Evolutionary conservation across 1,284 basidiomycete species (phyloP), one percentile per base, ranked within the genome.

Genomic region (Naganishia sp.): DNA sequence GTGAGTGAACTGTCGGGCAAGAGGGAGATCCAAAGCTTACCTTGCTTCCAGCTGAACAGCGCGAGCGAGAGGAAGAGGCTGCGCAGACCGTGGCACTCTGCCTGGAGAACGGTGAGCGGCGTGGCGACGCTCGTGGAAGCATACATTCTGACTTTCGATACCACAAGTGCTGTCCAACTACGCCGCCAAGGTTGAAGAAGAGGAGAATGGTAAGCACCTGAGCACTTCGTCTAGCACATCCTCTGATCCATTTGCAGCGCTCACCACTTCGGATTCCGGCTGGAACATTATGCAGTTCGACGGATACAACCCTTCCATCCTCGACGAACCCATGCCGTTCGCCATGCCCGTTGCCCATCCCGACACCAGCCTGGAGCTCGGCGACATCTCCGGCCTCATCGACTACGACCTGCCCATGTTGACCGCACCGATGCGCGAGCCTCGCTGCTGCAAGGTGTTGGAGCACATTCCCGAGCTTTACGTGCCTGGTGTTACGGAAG

Each of bases 321-420:
- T 48, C 3, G 56, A 59, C 31, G 56, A 59, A 33, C 28, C 45
- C 28, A 49, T 49, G 56, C 56, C 56, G 11, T 59, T 59, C 45
- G 31, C n/a, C 15, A 25, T 49, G 28, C 45, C 56, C 10, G 18
- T 25, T 10, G 21, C 31, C 16, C 28, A 49, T 6, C 46, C 56
- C 18, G 56, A 59, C 31, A 42, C 31, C 31, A 39, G 18, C n/a
- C 39, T 55, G 16, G 53, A 55, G 18, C 53, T 55, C 53, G 31
- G 33, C 31, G 53, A 55, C 53, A 21, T 55, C 13, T 55, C 49
- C 31, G 31, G 21, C n/a, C 16, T 55, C 13, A 36, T 18, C 18
- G 11, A 9, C 16, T 33, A 55, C 36, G 36, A 55, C 18, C 21
- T 42, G 53, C 33, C 53, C 7, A 5, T 55, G 18, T 21, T 55